A percentile compares a stretch with the other conserved stretches of the same genome.
phyloP scores from a whole-genome alignment of 1,139 yeast species.

The Hemisphaericaspora xylofermentans region DNA sequence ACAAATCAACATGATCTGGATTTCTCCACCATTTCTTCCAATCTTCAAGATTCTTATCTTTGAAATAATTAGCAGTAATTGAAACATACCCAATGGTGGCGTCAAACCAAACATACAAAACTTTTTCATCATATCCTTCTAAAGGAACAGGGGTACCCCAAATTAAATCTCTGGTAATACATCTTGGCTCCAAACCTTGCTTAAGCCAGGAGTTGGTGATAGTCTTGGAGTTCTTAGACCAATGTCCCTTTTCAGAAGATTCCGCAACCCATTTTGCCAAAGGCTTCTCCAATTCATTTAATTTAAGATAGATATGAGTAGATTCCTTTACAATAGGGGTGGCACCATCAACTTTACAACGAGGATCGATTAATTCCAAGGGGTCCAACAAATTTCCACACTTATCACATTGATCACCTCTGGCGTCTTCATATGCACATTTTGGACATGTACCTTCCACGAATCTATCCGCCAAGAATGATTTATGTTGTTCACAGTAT shows the following conservation, averaged over 20 bases:
- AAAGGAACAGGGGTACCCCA: conserved; percentile 99
- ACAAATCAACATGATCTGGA: conserved; percentile 78
- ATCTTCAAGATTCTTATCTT: conserved; percentile 54
- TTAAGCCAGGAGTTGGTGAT: conserved; percentile 92
- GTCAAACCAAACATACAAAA: conserved; percentile 97
- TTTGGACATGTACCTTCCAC: conserved; percentile 98
- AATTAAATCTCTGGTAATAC: conserved; percentile 92
- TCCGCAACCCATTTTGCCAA: conserved; percentile 71
- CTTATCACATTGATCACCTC: conserved; percentile 99
- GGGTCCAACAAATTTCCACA: conserved; percentile 92
- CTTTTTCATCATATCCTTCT: conserved; percentile 79
- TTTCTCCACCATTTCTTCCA: conserved; percentile 87
- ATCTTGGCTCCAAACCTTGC: conserved; percentile 90
- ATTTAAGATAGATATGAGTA: conserved; percentile 78
- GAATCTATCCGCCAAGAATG: conserved; percentile 92
- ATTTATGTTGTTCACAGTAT: conserved; percentile 86
- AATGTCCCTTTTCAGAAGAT: conserved; percentile 68
- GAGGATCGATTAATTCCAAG: conserved; percentile 87
- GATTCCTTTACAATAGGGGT: conserved; percentile 79
- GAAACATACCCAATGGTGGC: conserved; percentile 96
- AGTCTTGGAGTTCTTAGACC: conserved; percentile 89
- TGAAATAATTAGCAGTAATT: conserved; percentile 90
- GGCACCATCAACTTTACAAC: conserved; percentile 88
- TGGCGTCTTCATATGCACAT: conserved; percentile 92
- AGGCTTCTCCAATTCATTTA: conserved; percentile 79